Evolutionary conservation across 148 eudicot genomes (phyloP).

Genomic region (Amaranthus cruentus): DNA sequence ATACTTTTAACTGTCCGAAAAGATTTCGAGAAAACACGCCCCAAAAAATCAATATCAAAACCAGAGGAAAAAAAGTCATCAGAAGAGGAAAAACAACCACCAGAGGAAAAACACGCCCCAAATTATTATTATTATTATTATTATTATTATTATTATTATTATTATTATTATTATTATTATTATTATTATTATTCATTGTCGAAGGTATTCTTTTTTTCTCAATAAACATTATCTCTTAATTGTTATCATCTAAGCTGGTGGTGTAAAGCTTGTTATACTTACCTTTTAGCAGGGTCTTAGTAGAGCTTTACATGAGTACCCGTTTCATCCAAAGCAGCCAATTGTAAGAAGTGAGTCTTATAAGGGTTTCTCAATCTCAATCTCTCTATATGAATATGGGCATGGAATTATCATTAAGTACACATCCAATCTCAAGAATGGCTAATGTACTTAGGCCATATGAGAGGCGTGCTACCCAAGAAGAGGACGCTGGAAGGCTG

Average conservation of each 20-base stretch:
- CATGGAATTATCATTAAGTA: slow-evolving; percentile 41
- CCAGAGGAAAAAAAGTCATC: too few relatives aligned
- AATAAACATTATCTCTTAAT: neutral
- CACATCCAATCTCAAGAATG: slow-evolving; percentile 44
- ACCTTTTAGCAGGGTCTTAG: slow-evolving; percentile 49
- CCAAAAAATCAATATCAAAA: too few relatives aligned
- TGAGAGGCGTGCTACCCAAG: slow-evolving; percentile 42
- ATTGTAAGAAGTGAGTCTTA: slow-evolving; percentile 58
- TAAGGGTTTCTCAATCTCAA: slow-evolving; percentile 55
- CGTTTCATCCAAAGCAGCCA: slow-evolving; percentile 91
- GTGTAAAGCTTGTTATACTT: slow-evolving; percentile 4
- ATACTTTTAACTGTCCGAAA: too few relatives aligned
- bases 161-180: too few relatives aligned
- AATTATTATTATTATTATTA: too few relatives aligned
- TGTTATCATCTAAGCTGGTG: neutral
- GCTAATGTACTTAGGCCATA: slow-evolving; percentile 44
- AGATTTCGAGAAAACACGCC: too few relatives aligned
- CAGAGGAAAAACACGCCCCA: too few relatives aligned
- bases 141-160: too few relatives aligned
- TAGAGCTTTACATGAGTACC: slow-evolving; percentile 72
- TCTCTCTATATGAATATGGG: slow-evolving; percentile 34
- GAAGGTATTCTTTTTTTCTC: neutral
- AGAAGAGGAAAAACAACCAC: too few relatives aligned
- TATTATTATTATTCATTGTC: neutral
- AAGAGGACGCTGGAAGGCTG: slow-evolving; percentile 54